A percentile compares a stretch with the other conserved stretches of the same genome.
Evolutionary conservation across 129 eudicot species (phyloP).

Genomic region (Flaveria bidentis): DNA sequence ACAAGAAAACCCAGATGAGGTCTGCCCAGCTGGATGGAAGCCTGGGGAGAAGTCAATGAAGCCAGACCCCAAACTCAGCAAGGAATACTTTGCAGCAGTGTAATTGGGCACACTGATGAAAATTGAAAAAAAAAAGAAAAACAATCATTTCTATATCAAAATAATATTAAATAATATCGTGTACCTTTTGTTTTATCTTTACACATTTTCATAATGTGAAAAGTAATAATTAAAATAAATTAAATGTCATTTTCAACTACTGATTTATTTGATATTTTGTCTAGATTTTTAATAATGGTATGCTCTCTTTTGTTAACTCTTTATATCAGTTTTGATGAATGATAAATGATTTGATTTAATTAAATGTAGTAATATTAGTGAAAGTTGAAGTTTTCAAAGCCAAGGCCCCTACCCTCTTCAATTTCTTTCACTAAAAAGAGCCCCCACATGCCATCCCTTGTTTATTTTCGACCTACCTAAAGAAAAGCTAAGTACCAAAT

Average conservation of each 20-base stretch:
- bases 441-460: not conserved
- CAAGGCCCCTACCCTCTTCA: not conserved
- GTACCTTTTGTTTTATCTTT: not conserved
- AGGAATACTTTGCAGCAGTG: slow-evolving; percentile 85
- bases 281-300: not conserved
- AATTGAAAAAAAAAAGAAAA: not conserved
- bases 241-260: not conserved
- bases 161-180: not conserved
- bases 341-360: not conserved
- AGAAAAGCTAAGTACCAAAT: too few relatives aligned
- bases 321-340: not conserved
- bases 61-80: slow-evolving; percentile 95
- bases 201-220: not conserved
- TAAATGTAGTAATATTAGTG: not conserved
- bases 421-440: not conserved
- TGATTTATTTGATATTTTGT: not conserved
- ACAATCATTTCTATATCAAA: not conserved
- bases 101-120: slow-evolving; percentile 22
- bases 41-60: slow-evolving; percentile 99
- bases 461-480: not conserved
- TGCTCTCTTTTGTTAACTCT: not conserved
- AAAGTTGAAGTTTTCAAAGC: not conserved
- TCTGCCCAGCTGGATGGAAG: slow-evolving; percentile 99
- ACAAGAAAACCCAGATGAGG: slow-evolving; percentile 98
- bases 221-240: not conserved